These are phyloP conservation scores for Microbotryum lychnidis-dioicae DNA, from an alignment of 1,284 basidiomycete genomes.

Conservation along the genomic window DNA sequence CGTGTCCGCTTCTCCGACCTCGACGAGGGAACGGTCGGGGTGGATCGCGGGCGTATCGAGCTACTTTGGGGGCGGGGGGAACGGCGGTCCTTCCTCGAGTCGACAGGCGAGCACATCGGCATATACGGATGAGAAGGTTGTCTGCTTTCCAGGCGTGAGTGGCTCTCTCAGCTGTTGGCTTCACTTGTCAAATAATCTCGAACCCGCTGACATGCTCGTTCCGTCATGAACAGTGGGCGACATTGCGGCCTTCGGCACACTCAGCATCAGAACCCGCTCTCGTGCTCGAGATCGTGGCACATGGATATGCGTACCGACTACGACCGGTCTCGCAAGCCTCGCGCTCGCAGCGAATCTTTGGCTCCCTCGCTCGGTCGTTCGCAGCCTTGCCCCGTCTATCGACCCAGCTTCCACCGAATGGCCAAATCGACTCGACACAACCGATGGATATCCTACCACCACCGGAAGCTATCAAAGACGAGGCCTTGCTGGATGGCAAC, in stretches of 20 bases:
- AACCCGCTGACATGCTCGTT: background rate
- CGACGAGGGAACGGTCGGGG: background rate
- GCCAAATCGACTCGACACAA: background rate
- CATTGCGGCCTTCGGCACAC: conserved; percentile 17
- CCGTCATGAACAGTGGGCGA: conserved; percentile 14
- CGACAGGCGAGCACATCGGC: background rate
- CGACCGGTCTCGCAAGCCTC: conserved; percentile 26
- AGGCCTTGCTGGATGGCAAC: conserved; percentile 2
- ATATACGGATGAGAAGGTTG: conserved; percentile 20
- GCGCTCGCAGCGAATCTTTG: conserved; percentile 33
- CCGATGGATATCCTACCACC: background rate
- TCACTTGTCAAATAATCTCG: background rate
- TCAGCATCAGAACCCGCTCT: conserved; percentile 23
- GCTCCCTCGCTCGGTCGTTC: conserved; percentile 32
- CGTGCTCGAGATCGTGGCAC: conserved; percentile 21
- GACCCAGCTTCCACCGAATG: background rate
- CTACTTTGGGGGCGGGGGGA: conserved; percentile 3
- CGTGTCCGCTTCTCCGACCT: background rate
- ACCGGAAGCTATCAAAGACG: background rate
- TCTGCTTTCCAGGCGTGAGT: conserved; percentile 28
- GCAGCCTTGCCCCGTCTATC: conserved; percentile 30
- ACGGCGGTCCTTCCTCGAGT: background rate
- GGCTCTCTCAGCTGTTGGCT: background rate
- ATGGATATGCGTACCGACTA: conserved; percentile 30
- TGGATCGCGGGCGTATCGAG: background rate